phyloP scores from a whole-genome alignment of 345 rosid genomes.

The Nephelium lappaceum region DNA sequence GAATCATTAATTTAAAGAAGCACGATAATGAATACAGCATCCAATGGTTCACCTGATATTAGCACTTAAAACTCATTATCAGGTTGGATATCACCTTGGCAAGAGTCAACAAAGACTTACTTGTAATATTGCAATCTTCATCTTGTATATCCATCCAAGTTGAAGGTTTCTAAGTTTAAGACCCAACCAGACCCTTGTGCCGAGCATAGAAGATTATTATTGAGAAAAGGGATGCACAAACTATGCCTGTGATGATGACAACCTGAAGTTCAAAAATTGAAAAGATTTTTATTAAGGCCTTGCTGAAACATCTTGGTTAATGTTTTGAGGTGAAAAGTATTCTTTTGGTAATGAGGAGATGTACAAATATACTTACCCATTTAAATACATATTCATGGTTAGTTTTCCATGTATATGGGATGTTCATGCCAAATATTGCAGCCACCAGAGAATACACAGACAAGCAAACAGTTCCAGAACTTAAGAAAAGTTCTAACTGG shows the following conservation, averaged over 20 bases:
- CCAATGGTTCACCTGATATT: not conserved
- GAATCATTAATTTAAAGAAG: not conserved
- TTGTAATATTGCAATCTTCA: not conserved
- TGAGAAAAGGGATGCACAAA: conserved; percentile 46
- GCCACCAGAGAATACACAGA: conserved; percentile 53
- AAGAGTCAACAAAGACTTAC: not conserved
- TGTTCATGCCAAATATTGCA: conserved; percentile 61
- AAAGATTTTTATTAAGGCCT: not conserved
- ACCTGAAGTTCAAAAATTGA: conserved; percentile 45
- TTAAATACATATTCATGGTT: conserved; percentile 49
- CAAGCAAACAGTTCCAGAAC: conserved; percentile 53
- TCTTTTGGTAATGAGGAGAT: conserved; percentile 2
- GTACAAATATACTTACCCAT: conserved; percentile 41
- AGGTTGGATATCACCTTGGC: not conserved
- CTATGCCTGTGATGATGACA: conserved; percentile 45
- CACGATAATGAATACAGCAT: conserved; percentile 4
- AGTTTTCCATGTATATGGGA: conserved; percentile 45
- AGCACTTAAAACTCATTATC: not conserved
- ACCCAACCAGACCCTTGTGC: conserved; percentile 63
- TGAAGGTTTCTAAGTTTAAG: conserved; percentile 34
- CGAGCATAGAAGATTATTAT: conserved; percentile 62
- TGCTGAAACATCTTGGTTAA: not conserved
- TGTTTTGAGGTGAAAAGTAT: not conserved
- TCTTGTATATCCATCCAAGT: not conserved
- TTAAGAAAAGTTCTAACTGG: conserved; percentile 54